These are phyloP conservation scores for Podaxis sp. DNA, from an alignment of 768 basidiomycete genomes.

Conservation along the genomic window DNA sequence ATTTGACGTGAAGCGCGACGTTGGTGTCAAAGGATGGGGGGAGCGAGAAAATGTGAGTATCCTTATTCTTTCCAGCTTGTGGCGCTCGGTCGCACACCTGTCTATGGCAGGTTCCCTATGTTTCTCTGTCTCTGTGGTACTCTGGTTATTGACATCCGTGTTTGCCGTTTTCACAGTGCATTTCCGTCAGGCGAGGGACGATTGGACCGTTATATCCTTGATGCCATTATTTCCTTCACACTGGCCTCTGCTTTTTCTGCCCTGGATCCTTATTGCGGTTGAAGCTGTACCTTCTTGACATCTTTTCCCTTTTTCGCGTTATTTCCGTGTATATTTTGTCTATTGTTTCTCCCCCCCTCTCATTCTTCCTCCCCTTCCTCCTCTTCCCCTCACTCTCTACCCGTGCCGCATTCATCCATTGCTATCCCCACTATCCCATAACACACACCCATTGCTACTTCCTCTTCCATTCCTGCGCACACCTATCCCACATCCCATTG, in stretches of 20 bases:
- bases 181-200: not conserved
- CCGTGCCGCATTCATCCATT: not conserved
- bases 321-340: not conserved
- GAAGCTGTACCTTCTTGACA: not conserved
- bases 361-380: not conserved
- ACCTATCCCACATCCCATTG: not conserved
- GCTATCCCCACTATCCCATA: not conserved
- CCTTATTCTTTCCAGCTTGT: conserved; percentile 11
- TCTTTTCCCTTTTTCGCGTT: not conserved
- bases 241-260: not conserved
- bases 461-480: not conserved
- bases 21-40: not conserved
- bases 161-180: too few relatives aligned
- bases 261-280: not conserved
- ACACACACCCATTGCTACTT: not conserved
- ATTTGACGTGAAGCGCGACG: conserved; percentile 28
- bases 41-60: conserved; percentile 4
- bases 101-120: not conserved
- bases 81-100: not conserved
- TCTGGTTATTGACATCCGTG: not conserved
- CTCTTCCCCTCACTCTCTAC: not conserved
- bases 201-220: not conserved
- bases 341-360: not conserved
- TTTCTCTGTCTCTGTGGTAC: not conserved
- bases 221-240: not conserved